Evolutionary conservation across 495 filamentous ascomycete genomes (phyloP), one percentile per base, ranked within the genome.

Genomic region (Penicillium arizonense): DNA sequence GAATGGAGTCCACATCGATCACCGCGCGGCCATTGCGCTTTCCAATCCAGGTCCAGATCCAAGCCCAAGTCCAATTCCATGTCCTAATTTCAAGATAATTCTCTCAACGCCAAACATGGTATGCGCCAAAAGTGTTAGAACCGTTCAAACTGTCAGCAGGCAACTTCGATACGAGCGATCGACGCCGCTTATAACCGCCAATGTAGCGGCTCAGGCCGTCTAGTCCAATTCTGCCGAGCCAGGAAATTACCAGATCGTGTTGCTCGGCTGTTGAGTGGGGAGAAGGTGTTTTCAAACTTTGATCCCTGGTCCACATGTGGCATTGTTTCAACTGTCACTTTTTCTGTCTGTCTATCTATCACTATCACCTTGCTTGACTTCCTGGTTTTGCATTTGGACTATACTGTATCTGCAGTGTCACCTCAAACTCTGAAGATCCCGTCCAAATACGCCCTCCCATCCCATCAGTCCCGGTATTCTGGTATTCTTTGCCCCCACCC

Each of bases 141-240:
- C 16, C 14, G 36, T 3, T 4, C 38, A 23, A 39, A 7, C 18
- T 7, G n/a, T 2, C 32, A 7, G 34, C 35, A n/a, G 48, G 48
- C 32, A 50, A 50, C 24, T 50, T 18, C 2, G 45, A 59, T 55
- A 59, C 62, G 62, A 65, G 59, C 39, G 62, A 65, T 65, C 62
- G 53, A 62, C 62, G 42, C 44, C 52, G 45, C 37, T 6, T 40
- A 21, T 11, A n/a, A 23, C 4, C 24, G 39, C 39, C 39, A 42
- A 42, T 42, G 33, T 58, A 53, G 49, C 57, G 57, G 54, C 54
- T 61, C 57, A 63, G 54, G 47, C 61, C 57, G 57, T 30, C 28
- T 8, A 6, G 28, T 7, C 28, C 28, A 30, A 30, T 30, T 9
- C 28, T 30, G 28, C 28, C 28, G 28, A 30, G 28, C 28, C 28